These are phyloP conservation scores for Leccinum pellstonianum DNA, from an alignment of 768 basidiomycete genomes.

Conservation along the genomic window DNA sequence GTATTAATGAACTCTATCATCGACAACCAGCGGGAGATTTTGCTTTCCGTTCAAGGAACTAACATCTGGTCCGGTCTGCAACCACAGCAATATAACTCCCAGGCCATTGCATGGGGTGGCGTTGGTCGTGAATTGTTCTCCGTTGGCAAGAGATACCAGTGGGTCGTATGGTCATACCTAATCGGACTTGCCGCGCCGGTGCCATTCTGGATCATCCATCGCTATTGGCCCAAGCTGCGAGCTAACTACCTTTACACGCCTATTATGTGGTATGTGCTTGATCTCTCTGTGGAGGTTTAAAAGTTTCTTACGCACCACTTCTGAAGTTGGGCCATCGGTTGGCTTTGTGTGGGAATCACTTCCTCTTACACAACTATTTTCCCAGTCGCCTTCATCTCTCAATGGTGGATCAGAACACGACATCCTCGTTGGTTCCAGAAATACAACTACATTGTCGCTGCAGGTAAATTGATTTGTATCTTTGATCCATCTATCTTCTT, in stretches of 20 bases:
- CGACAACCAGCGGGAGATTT: constrained; percentile 45
- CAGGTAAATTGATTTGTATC: constrained; percentile 34
- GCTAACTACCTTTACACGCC: constrained; percentile 33
- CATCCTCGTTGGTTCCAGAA: constrained; percentile 37
- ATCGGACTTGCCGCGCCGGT: constrained; percentile 36
- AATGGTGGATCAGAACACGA: constrained; percentile 39
- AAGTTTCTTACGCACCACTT: constrained; percentile 3
- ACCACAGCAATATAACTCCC: constrained; percentile 31
- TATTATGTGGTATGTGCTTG: constrained; percentile 23
- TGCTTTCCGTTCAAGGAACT: constrained; percentile 56
- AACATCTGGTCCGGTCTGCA: constrained; percentile 36
- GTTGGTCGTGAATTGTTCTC: constrained; percentile 36
- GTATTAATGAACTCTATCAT: constrained; percentile 63
- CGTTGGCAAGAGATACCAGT: constrained; percentile 31
- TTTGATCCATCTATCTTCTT: too few species aligned
- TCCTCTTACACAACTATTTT: constrained; percentile 20
- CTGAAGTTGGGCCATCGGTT: constrained; percentile 18
- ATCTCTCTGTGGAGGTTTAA: not conserved
- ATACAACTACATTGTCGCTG: constrained; percentile 40
- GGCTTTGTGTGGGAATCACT: constrained; percentile 28
- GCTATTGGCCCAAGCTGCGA: constrained; percentile 33
- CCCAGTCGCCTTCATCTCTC: constrained; percentile 31
- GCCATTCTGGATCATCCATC: constrained; percentile 42
- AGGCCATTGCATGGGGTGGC: constrained; percentile 41
- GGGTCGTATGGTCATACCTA: constrained; percentile 39